These are phyloP conservation scores for Cotoneaster glaucophyllus DNA, from an alignment of 306 rosid genomes.

Conservation along the genomic window DNA sequence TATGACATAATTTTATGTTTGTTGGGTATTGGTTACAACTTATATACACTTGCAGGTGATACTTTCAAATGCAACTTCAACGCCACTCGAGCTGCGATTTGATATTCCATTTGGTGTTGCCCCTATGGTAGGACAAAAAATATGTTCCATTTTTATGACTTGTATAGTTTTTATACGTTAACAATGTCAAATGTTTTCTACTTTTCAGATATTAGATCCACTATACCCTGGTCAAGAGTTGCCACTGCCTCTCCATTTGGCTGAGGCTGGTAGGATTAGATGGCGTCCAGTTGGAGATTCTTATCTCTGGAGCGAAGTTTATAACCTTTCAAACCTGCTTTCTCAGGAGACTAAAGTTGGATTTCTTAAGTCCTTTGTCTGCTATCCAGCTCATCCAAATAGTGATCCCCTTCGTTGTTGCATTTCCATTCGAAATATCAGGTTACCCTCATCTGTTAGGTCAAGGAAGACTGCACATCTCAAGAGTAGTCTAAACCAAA, in stretches of 20 bases:
- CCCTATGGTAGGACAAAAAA: slow-evolving; percentile 55
- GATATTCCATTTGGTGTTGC: slow-evolving; percentile 91
- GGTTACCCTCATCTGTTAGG: slow-evolving; percentile 46
- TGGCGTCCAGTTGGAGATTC: slow-evolving; percentile 90
- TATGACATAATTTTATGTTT: slow-evolving; percentile 7
- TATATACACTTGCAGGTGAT: slow-evolving; percentile 52
- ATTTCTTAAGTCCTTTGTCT: slow-evolving; percentile 69
- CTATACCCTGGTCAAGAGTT: slow-evolving; percentile 81
- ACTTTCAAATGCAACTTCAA: slow-evolving; percentile 69
- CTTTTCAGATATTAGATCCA: slow-evolving; percentile 78
- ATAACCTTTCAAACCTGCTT: slow-evolving; percentile 70
- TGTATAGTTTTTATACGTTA: neutral
- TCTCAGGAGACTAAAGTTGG: slow-evolving; percentile 61
- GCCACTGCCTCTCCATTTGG: slow-evolving; percentile 91
- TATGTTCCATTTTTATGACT: neutral
- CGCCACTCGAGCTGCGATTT: slow-evolving; percentile 82
- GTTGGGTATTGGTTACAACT: slow-evolving; percentile 19
- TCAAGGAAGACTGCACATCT: slow-evolving; percentile 28
- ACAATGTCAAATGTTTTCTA: neutral
- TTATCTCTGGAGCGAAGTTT: slow-evolving; percentile 91
- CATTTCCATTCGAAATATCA: slow-evolving; percentile 59
- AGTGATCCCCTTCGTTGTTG: slow-evolving; percentile 90
- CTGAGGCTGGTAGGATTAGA: slow-evolving; percentile 86
- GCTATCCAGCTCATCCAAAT: slow-evolving; percentile 87
- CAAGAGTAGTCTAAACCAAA: slow-evolving; percentile 12